Percentiles rank a stretch among this genome's conserved stretches.
Evolutionary conservation across 305 asterid genomes (phyloP).

Genomic region (Fraxinus paxiana): DNA sequence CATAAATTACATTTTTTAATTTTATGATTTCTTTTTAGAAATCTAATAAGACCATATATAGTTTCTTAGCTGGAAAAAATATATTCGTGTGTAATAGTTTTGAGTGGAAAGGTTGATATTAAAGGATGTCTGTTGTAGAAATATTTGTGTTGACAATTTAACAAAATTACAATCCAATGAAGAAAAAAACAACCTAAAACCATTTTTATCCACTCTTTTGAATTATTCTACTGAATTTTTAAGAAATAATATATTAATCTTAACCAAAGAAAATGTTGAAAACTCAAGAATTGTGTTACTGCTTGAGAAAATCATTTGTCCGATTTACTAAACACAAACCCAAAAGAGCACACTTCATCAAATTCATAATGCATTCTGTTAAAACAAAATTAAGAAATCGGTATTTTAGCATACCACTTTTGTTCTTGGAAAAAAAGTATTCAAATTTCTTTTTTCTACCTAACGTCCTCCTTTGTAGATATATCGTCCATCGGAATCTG

Average conservation of each 20-base stretch:
- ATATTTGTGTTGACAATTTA: background rate
- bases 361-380: background rate
- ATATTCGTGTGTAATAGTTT: background rate
- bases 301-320: background rate
- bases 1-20: constrained; percentile 21
- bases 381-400: background rate
- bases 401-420: background rate
- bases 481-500: background rate
- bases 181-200: background rate
- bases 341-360: background rate
- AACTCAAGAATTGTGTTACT: background rate
- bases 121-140: background rate
- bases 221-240: background rate
- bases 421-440: background rate
- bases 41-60: constrained; percentile 33
- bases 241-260: background rate
- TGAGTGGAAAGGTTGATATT: background rate
- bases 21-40: constrained; percentile 25
- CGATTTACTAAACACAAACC: background rate
- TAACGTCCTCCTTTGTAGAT: background rate
- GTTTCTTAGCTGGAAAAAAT: constrained; percentile 26
- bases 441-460: background rate
- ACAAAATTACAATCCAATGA: background rate
- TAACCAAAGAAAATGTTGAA: background rate
- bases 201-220: background rate